These are phyloP conservation scores for Botrytis pseudocinerea DNA, from an alignment of 2,329 filamentous ascomycete species.

Conservation along the genomic window DNA sequence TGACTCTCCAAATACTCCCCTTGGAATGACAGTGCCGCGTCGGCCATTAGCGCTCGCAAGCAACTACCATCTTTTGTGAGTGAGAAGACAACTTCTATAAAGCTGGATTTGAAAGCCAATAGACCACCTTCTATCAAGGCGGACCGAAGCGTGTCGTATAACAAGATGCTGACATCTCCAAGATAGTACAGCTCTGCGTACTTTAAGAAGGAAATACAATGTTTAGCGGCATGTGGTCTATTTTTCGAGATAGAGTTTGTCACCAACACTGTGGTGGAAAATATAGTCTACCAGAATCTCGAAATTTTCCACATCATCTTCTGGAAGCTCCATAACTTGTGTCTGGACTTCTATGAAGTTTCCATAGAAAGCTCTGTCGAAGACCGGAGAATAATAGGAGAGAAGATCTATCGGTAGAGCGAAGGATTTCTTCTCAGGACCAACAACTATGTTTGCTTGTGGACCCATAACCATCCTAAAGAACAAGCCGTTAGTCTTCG, in stretches of 20 bases:
- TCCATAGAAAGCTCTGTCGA: slow-evolving; percentile 28
- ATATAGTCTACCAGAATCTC: neutral
- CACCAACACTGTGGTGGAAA: neutral
- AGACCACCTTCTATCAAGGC: neutral
- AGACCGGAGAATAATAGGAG: slow-evolving; percentile 27
- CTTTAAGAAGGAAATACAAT: neutral
- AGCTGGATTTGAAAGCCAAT: neutral
- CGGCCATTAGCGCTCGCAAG: neutral
- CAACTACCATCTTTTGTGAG: neutral
- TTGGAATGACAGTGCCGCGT: neutral
- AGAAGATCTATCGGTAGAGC: slow-evolving; percentile 26
- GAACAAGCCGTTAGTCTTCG: neutral
- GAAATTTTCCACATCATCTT: neutral
- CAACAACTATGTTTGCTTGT: slow-evolving; percentile 26
- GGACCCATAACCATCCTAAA: slow-evolving; percentile 14
- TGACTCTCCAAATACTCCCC: neutral
- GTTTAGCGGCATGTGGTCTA: neutral
- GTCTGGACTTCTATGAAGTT: slow-evolving; percentile 22
- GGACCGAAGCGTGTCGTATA: neutral
- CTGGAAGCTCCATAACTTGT: slow-evolving; percentile 24
- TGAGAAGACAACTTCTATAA: neutral
- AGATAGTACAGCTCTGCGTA: neutral
- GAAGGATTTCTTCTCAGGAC: slow-evolving; percentile 26
- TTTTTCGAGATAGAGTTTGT: neutral
- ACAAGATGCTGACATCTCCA: neutral